phyloP scores from a whole-genome alignment of 2,329 filamentous ascomycete species.

The Ophiostoma novo-ulmi region DNA sequence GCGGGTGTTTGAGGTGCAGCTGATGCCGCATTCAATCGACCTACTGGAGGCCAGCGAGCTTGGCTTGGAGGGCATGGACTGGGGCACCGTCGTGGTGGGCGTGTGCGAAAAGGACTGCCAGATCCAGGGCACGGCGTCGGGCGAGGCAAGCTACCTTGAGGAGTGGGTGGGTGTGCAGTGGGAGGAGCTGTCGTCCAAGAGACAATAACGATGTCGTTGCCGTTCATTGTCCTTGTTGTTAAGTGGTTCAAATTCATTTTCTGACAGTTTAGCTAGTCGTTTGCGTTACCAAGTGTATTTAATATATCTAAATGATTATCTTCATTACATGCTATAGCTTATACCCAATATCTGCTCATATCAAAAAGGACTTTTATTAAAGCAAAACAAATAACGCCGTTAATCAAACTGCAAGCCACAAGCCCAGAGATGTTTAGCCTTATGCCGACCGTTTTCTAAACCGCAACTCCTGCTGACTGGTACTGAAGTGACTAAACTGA shows the following conservation, averaged over 20 bases:
- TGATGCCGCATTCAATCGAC: slow-evolving; percentile 84
- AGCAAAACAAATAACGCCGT: slow-evolving; percentile 18
- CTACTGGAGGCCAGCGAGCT: slow-evolving; percentile 76
- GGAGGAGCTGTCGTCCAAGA: slow-evolving; percentile 62
- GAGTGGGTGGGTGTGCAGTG: slow-evolving; percentile 99
- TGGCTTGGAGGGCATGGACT: slow-evolving; percentile 85
- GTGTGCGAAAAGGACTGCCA: slow-evolving; percentile 79
- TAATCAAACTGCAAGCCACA: slow-evolving; percentile 16
- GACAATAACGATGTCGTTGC: neutral
- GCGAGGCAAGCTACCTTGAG: slow-evolving; percentile 73
- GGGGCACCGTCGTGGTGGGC: slow-evolving; percentile 85
- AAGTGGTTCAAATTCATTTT: neutral
- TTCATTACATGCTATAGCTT: neutral
- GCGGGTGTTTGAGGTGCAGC: slow-evolving; percentile 84
- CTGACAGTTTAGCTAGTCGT: neutral
- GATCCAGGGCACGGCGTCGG: slow-evolving; percentile 51
- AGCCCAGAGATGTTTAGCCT: slow-evolving; percentile 12
- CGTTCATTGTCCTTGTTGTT: neutral
- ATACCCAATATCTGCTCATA: too few species aligned
- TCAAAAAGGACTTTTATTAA: neutral
- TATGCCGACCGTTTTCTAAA: slow-evolving; percentile 17
- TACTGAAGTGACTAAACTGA: neutral
- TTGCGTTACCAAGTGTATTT: neutral
- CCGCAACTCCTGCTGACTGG: slow-evolving; percentile 14
- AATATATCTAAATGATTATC: neutral